Evolutionary conservation across 345 rosid genomes (phyloP).

Genomic region (Citrus cavaleriei): DNA sequence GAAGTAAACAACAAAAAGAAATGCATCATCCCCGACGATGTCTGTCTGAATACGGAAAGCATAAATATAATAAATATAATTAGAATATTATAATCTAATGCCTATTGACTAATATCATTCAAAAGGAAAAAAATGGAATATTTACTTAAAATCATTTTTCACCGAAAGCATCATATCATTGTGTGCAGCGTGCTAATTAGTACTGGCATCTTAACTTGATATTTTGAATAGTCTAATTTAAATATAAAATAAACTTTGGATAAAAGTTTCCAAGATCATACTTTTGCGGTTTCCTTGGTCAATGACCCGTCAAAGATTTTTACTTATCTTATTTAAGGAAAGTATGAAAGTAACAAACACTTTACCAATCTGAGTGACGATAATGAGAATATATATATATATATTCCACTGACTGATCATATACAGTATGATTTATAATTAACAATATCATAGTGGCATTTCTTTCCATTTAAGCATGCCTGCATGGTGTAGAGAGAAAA

Average conservation of each 20-base stretch:
- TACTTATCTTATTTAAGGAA: no score
- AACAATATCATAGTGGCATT: background rate
- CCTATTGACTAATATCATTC: no score
- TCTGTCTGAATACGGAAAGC: background rate
- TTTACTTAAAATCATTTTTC: background rate
- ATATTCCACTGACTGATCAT: background rate
- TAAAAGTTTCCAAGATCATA: background rate
- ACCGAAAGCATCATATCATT: background rate
- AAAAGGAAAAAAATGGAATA: no score
- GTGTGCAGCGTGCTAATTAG: background rate
- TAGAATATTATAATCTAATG: no score
- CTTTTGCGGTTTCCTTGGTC: no score
- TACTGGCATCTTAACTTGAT: background rate
- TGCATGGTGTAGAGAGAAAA: background rate
- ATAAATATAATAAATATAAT: no score
- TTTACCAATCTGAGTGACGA: background rate
- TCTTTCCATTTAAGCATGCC: background rate
- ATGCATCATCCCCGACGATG: background rate
- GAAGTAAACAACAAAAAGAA: background rate
- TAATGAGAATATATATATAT: background rate
- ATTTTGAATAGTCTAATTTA: background rate
- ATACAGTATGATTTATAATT: no score
- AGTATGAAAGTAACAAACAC: background rate
- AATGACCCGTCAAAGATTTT: background rate
- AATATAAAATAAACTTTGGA: background rate